Evolutionary conservation across 2,329 filamentous ascomycete genomes (phyloP), one percentile per base, ranked within the genome.

Genomic region (Talaromyces rugulosus): DNA sequence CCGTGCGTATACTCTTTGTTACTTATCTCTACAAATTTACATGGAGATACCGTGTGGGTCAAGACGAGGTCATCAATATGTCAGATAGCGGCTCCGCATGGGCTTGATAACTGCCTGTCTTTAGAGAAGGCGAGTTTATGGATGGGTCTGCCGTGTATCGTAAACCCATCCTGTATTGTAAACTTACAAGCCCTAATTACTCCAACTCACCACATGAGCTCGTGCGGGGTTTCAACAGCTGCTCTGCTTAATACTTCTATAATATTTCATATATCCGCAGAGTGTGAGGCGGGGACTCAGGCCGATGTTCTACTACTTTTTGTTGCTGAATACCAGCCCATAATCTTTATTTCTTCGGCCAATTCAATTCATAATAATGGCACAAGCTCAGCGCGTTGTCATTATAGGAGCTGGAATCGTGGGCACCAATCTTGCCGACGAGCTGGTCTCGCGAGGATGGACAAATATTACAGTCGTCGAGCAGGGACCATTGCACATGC

Each of bases 401-500:
- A 85, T 87, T 63, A 85, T 86, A 63, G 86, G 86, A 42, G 86
- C 86, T 57, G 86, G 86, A 55, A 87, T 88, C 62, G 86, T 88
- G 62, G 86, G 86, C 54, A 80, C 81, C 62, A 88, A 88, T 63
- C 74, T 88, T 56, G 86, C 86, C 56, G 86, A 88, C 67, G 86
- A 88, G 78, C 80, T 88, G 68, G 79, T 85, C 66, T 78, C 79
- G 28, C 81, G 84, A 68, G 86, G 86, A 77, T 88, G 86, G 85
- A 81, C 71, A 59, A 74, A 87, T 70, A 85, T 88, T 71, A 88
- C 85, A 18, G 85, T 88, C 56, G 75, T 88, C 64, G 86, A 88
- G 65, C 86, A 88, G 71, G 86, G 86, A 0, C 86, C 86, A 2
- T 71, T 88, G 65, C 75, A 78, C 62, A 83, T 88, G 80, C 86